phyloP scores from a whole-genome alignment of 176 grass and related monocot species.

The Chloris gayana region DNA sequence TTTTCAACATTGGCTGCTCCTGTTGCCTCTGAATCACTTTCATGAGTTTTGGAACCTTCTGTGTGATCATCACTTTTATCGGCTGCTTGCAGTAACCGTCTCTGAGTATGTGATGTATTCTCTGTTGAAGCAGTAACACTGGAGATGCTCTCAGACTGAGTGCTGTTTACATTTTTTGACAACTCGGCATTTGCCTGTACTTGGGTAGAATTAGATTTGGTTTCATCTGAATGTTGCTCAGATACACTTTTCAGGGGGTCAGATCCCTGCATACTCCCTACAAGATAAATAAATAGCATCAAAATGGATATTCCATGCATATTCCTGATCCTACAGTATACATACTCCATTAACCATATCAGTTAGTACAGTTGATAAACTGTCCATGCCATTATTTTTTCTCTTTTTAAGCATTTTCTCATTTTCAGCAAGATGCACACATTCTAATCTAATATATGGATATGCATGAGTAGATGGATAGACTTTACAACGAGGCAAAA shows the following conservation, averaged over 20 bases:
- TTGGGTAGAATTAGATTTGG: slow-evolving; percentile 44
- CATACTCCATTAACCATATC: slow-evolving; percentile 3
- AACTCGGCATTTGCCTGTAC: slow-evolving; percentile 42
- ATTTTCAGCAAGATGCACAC: slow-evolving; percentile 10
- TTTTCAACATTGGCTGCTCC: slow-evolving; percentile 69
- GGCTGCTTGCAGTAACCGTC: slow-evolving; percentile 75
- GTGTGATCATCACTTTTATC: slow-evolving; percentile 52
- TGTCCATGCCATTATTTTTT: neutral
- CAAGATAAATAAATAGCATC: slow-evolving; percentile 38
- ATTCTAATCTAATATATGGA: slow-evolving; percentile 11
- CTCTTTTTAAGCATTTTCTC: neutral
- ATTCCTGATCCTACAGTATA: neutral
- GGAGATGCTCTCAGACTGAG: slow-evolving; percentile 31
- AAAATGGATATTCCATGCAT: slow-evolving; percentile 26
- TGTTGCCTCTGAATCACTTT: slow-evolving; percentile 22
- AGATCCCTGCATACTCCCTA: slow-evolving; percentile 41
- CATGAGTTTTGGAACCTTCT: slow-evolving; percentile 51
- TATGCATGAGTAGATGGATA: too few relatives aligned
- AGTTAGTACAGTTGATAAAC: too few relatives aligned
- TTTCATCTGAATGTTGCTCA: slow-evolving; percentile 32
- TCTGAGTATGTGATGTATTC: slow-evolving; percentile 56
- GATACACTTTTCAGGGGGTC: slow-evolving; percentile 40
- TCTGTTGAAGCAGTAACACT: slow-evolving; percentile 39
- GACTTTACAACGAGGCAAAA: slow-evolving; percentile 14
- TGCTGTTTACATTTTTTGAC: slow-evolving; percentile 35